Base-by-base conservation (phyloP, 805 yeast species). In the Myxozyma kluyveri region DNA sequence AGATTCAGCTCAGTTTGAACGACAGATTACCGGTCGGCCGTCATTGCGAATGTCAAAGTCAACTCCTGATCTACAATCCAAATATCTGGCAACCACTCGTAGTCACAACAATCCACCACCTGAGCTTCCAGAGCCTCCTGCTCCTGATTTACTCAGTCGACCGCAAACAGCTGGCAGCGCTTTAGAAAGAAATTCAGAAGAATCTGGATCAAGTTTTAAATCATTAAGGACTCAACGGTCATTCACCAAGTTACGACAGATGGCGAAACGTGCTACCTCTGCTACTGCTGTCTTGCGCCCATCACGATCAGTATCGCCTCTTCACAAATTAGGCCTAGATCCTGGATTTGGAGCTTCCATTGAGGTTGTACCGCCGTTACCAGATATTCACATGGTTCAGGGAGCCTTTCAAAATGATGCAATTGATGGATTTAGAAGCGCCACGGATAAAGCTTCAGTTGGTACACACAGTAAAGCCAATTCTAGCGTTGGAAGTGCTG, bases 51-150 rank as follows among this genome's bases (percentile, higher is more conserved):
- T 33, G 41, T 46, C 56, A 4, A 51, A 46, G 23, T 52, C 56
- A n/a, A 37, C 53, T 19, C 56, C 56, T 4, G 55, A 51, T 40
- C 40, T 51, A 22, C 47, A 45, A 14, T 40, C 55, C 3, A 47
- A 47, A 10, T 47, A 24, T 47, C 31, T 42, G n/a, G n/a, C n/a
- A n/a, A n/a, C n/a, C n/a, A n/a, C n/a, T 35, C 27, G 17, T 27
- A 32, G n/a, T 19, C 50, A 10, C 18, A 23, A 12, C 12, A 45
- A 17, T 17, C 42, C 10, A 42, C 19, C 7, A 18, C 3, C 12
- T 14, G 36, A 19, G 17, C 47, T 14, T 17, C 39, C 3, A 24
- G 12, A 10, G 31, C n/a, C 10, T 21, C 23, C 22, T 18, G n/a
- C n/a, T 4, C 26, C 4, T 33, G 48, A 6, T 29, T 32, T 3